These are phyloP conservation scores for Fusarium anthophilum DNA, from an alignment of 2,329 filamentous ascomycete species.

Conservation along the genomic window DNA sequence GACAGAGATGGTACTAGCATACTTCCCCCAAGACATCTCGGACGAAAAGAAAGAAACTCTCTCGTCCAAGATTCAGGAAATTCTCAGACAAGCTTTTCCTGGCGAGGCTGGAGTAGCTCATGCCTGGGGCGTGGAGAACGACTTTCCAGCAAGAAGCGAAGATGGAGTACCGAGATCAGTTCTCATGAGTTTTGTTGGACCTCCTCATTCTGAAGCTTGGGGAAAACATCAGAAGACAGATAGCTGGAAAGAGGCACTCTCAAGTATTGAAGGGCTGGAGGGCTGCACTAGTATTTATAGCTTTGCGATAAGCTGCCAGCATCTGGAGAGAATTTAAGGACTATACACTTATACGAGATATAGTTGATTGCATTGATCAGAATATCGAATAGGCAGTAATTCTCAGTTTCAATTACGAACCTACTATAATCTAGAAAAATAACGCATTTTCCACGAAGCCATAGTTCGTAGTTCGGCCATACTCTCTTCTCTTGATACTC, in stretches of 20 bases:
- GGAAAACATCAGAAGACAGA: rapidly evolving
- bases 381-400: no score
- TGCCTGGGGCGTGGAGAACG: conserved; percentile 6
- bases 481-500: background rate
- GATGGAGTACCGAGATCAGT: background rate
- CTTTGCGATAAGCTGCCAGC: background rate
- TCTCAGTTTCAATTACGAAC: background rate
- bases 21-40: conserved; percentile 1
- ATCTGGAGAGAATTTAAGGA: background rate
- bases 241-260: background rate
- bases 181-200: conserved; percentile 7
- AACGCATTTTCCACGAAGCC: no score
- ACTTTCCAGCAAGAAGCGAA: conserved; percentile 5
- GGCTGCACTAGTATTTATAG: background rate
- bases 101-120: background rate
- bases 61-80: background rate
- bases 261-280: background rate
- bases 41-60: background rate
- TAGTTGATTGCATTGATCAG: background rate
- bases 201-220: background rate
- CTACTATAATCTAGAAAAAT: background rate
- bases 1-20: background rate
- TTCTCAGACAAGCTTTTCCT: background rate
- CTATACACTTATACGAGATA: background rate
- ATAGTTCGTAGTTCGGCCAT: background rate